Base-by-base conservation (phyloP, 306 rosid species). In the Castanea sativa region DNA sequence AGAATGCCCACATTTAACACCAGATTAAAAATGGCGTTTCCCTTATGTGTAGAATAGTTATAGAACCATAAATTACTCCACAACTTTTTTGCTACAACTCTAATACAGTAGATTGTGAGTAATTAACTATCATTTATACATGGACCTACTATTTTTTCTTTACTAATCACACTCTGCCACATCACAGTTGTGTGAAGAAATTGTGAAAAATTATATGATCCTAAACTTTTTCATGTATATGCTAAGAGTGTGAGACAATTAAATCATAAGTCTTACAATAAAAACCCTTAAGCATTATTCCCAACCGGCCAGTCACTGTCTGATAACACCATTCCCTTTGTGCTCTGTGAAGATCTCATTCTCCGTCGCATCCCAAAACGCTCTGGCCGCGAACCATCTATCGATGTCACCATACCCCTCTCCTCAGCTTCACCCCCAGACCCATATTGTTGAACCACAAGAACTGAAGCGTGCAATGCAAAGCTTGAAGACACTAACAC, bases 361-460 rank as follows among this genome's bases (percentile, higher is more conserved):
- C 18, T 33, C 16, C 10, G 8, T 1, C 52, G 51, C 41, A 10
- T 35, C 14, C 52, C 25, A 45, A 68, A 35, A 33, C 10, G 53
- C 52, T 68, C 53, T 2, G 8, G 12, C 52, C 18, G 19, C n/a
- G 29, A 19, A 4, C 15, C 52, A 5, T 18, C 52, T 13, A 1
- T 1, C 45, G 25, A 33, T 10, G 45, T 4, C 49, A 14, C 38
- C 38, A 0, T 68, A 7, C 72, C 52, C 38, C 5, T 49, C 45
- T 7, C 45, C 45, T 8, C 20, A 27, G 33, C 15, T 74, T 57
- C 77, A 70, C 82, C 83, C 53, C 87, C 87, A 81, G 73, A 78
- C 10, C 87, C 90, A 78, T 83, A 83, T 57, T 85, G 87, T 15
- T 84, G 92, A 23, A 91, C 83, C 29, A 87, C 84, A 1, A 91